phyloP scores from a whole-genome alignment of 768 basidiomycete species.

The Hemileccinum impolitum region DNA sequence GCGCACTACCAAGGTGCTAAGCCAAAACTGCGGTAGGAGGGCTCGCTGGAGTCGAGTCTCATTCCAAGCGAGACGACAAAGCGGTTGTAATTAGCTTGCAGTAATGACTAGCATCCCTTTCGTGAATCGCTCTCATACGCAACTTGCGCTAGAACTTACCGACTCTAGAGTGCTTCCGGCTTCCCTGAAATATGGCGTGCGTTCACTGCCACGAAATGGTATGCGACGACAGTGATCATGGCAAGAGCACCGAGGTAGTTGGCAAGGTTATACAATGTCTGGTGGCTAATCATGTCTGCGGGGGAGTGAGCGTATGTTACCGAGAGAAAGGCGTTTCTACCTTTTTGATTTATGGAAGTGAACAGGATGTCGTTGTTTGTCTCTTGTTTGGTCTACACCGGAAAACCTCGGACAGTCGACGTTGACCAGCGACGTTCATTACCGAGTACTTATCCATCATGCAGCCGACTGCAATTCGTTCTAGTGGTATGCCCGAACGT shows the following conservation, averaged over 20 bases:
- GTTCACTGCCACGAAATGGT: conserved; percentile 90
- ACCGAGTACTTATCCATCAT: no score
- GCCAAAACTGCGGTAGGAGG: conserved; percentile 10
- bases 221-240: conserved; percentile 84
- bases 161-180: conserved; percentile 4
- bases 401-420: conserved; percentile 26
- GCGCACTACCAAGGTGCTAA: conserved; percentile 18
- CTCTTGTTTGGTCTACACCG: conserved; percentile 32
- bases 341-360: conserved; percentile 11
- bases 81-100: neutral
- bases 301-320: neutral
- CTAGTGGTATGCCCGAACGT: conserved; percentile 84
- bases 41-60: neutral
- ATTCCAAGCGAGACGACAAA: neutral
- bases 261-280: conserved; percentile 77
- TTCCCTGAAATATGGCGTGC: conserved; percentile 43
- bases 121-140: neutral
- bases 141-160: conserved; percentile 4
- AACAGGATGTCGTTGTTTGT: conserved; percentile 24
- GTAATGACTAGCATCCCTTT: neutral
- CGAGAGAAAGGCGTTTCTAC: conserved; percentile 1
- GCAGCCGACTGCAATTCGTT: conserved; percentile 50
- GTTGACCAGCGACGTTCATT: conserved; percentile 9
- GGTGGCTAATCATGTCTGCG: conserved; percentile 68
- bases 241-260: conserved; percentile 81